A percentile compares a stretch with the other conserved stretches of the same genome.
phyloP scores from a whole-genome alignment of 805 yeast species.

The Cephaloascus albidus region DNA sequence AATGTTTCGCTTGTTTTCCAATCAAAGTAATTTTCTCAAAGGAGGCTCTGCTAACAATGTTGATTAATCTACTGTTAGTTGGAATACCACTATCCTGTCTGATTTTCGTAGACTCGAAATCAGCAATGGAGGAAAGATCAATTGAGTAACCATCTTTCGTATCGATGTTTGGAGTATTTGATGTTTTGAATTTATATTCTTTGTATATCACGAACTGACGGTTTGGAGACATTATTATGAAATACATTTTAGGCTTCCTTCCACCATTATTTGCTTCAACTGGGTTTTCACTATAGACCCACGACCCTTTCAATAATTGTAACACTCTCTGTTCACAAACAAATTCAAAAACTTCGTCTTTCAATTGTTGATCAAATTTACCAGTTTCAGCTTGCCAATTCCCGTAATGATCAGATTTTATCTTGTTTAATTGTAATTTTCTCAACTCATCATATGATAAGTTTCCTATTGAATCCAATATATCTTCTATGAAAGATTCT shows the following conservation, averaged over 20 bases:
- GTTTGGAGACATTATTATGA: constrained; percentile 58
- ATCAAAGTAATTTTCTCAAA: constrained; percentile 47
- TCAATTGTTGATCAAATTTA: constrained; percentile 40
- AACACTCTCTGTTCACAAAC: constrained; percentile 69
- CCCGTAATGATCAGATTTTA: constrained; percentile 23
- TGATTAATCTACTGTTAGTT: constrained; percentile 36
- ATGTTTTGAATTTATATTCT: constrained; percentile 40
- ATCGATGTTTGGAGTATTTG: constrained; percentile 46
- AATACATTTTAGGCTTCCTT: constrained; percentile 33
- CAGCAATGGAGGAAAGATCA: constrained; percentile 40
- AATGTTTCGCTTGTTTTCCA: constrained; percentile 26
- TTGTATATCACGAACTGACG: constrained; percentile 51
- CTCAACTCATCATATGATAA: constrained; percentile 42
- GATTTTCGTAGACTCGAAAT: constrained; percentile 41
- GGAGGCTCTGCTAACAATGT: constrained; percentile 45
- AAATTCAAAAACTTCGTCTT: constrained; percentile 54
- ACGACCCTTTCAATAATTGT: constrained; percentile 65
- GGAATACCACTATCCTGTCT: constrained; percentile 34
- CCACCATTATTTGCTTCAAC: constrained; percentile 4
- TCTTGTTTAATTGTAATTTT: constrained; percentile 37
- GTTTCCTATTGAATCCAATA: constrained; percentile 30
- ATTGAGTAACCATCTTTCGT: constrained; percentile 43
- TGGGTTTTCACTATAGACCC: constrained; percentile 67
- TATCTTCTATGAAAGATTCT: constrained; percentile 26
- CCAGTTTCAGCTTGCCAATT: constrained; percentile 37